These are phyloP conservation scores for Fistulinella cinereoalba DNA, from an alignment of 1,284 basidiomycete genomes.

Conservation along the genomic window DNA sequence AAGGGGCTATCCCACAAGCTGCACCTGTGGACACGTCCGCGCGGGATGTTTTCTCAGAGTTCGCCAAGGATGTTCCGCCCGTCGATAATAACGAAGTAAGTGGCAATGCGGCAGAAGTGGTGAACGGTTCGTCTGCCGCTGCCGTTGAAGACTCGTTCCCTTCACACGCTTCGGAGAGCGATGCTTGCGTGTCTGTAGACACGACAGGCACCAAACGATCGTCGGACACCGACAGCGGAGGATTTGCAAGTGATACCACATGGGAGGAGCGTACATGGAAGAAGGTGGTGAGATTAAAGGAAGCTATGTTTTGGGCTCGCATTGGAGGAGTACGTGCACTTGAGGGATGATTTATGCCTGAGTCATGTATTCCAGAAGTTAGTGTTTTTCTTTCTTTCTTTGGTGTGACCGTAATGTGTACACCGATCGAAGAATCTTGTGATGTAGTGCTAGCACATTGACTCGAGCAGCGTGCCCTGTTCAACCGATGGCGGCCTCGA, in stretches of 20 bases:
- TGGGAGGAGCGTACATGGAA: slow-evolving; percentile 94
- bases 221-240: slow-evolving; percentile 21
- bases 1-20: not conserved
- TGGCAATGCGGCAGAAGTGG: not conserved
- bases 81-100: not conserved
- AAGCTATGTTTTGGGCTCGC: slow-evolving; percentile 89
- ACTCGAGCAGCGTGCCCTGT: no score
- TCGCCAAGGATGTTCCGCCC: not conserved
- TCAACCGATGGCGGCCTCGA: no score
- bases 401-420: no score
- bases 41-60: slow-evolving; percentile 1
- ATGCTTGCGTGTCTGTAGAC: slow-evolving; percentile 14
- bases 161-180: slow-evolving; percentile 1
- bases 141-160: not conserved
- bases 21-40: not conserved
- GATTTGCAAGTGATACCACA: slow-evolving; percentile 59
- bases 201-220: slow-evolving; percentile 20
- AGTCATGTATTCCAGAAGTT: not conserved
- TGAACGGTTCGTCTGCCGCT: slow-evolving; percentile 1
- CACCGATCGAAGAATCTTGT: no score
- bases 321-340: slow-evolving; percentile 58
- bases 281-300: slow-evolving; percentile 75
- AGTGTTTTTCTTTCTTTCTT: not conserved
- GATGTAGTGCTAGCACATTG: no score
- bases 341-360: slow-evolving; percentile 3